Evolutionary conservation across 805 yeast genomes (phyloP), one percentile per base, ranked within the genome.

Genomic region (Yarrowia sp.): DNA sequence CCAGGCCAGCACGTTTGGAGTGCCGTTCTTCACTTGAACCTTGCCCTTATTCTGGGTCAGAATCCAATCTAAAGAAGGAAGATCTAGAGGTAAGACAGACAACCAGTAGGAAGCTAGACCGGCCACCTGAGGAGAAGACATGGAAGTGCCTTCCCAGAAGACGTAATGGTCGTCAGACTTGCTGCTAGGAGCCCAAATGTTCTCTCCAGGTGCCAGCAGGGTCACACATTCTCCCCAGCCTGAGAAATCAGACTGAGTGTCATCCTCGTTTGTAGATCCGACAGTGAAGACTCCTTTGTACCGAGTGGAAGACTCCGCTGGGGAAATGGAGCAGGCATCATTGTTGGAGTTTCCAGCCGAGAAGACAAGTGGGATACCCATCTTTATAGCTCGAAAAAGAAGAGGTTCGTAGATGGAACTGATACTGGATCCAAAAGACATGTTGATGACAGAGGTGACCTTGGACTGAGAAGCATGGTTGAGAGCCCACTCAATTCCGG

Each of bases 401-500:
- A 53, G 59, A 7, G 59, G 59, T 8, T 53, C 59, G 32, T 41
- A 41, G 36, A 40, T 15, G 19, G 16, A 22, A 14, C 40, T 35
- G 46, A 40, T 2, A 22, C 36, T 14, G 8, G 46, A 55, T 8
- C 61, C 46, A 15, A 55, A 40, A 11, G 61, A 55, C 61, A 55
- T 41, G 61, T 41, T 55, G 38, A 55, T 41, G 15, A 40, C 16
- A 9, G 61, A 55, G 3, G 22, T 22, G 38, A 9, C 36, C 2
- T 15, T 26, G 1, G 45, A 22, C 3, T 14, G 8, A 1, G 38
- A 14, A 10, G 46, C 45, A 11, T 55, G 46, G 38, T 22, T 55
- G 2, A 55, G 46, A 22, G 61, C 61, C 61, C 61, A 55, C 26
- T 55, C 46, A 3, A 55, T 38, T 2, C 46, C 46, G 2, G 89